These are phyloP conservation scores for Syzygium syzygioides DNA, from an alignment of 441 rosid genomes.

Conservation along the genomic window DNA sequence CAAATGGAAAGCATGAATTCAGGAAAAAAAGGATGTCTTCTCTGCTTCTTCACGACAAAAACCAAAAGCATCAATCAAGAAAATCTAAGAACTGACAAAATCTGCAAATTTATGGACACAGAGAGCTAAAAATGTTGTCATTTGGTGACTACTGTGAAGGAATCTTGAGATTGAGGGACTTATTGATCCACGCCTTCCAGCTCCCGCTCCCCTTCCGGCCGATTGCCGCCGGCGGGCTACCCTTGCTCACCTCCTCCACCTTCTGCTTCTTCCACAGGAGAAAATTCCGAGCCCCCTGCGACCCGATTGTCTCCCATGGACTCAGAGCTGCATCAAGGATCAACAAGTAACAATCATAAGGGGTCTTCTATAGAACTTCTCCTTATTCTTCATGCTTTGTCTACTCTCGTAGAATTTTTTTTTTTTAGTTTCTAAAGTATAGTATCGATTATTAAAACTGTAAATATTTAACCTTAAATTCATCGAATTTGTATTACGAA, in stretches of 20 bases:
- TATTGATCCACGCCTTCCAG: constrained; percentile 89
- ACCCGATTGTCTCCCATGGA: constrained; percentile 78
- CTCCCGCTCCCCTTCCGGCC: constrained; percentile 54
- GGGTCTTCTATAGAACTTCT: background rate
- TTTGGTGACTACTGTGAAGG: constrained; percentile 40
- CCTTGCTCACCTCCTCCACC: constrained; percentile 22
- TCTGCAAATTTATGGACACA: background rate
- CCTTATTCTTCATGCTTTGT: background rate
- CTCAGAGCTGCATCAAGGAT: constrained; percentile 41
- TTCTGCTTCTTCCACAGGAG: constrained; percentile 81
- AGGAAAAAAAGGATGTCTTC: background rate
- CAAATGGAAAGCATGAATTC: background rate
- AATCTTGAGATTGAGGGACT: constrained; percentile 67
- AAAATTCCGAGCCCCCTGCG: constrained; percentile 69
- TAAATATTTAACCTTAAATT: background rate
- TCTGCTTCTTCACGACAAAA: background rate
- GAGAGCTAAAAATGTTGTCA: background rate
- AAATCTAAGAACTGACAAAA: background rate
- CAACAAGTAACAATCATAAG: background rate
- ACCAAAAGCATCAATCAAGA: too few relatives aligned
- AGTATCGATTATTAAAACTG: background rate
- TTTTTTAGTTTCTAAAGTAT: background rate
- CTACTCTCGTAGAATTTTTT: background rate
- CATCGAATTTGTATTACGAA: background rate
- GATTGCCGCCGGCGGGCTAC: constrained; percentile 21